phyloP scores from a whole-genome alignment of 139 green algal genomes.

The Closterium sp. region DNA sequence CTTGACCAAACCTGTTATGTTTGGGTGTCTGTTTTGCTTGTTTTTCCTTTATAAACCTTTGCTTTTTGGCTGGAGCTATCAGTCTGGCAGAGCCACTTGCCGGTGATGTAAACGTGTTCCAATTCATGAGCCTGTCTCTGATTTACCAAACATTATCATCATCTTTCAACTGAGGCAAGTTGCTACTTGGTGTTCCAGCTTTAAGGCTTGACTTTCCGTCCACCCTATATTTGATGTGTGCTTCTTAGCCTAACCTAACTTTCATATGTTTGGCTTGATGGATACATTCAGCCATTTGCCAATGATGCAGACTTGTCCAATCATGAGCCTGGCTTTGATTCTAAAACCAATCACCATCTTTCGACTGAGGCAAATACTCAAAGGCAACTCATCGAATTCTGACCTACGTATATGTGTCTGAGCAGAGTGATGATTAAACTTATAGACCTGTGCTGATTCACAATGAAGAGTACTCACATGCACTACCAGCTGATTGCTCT shows the following conservation, averaged over 20 bases:
- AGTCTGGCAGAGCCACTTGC: not conserved
- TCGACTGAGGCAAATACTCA: not conserved
- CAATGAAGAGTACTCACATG: not conserved
- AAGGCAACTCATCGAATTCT: too few relatives aligned
- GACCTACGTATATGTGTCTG: too few relatives aligned
- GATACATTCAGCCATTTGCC: not conserved
- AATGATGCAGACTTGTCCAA: not conserved
- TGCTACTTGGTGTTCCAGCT: too few relatives aligned
- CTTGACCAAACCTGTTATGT: too few relatives aligned
- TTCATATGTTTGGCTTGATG: not conserved
- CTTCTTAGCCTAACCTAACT: too few relatives aligned
- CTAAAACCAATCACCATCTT: not conserved
- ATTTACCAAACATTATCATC: not conserved
- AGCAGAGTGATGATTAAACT: not conserved
- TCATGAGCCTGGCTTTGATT: not conserved
- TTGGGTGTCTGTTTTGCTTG: too few relatives aligned
- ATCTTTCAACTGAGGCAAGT: not conserved
- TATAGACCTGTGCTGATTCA: not conserved
- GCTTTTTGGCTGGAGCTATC: not conserved
- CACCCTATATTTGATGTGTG: too few relatives aligned
- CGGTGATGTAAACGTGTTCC: not conserved
- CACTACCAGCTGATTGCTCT: not conserved
- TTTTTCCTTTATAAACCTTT: too few relatives aligned
- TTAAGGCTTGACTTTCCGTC: too few relatives aligned
- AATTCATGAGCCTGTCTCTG: not conserved